Conservation (phyloP, 352 stramenopile species). For the Phytophthora macrochlamydospora region DNA sequence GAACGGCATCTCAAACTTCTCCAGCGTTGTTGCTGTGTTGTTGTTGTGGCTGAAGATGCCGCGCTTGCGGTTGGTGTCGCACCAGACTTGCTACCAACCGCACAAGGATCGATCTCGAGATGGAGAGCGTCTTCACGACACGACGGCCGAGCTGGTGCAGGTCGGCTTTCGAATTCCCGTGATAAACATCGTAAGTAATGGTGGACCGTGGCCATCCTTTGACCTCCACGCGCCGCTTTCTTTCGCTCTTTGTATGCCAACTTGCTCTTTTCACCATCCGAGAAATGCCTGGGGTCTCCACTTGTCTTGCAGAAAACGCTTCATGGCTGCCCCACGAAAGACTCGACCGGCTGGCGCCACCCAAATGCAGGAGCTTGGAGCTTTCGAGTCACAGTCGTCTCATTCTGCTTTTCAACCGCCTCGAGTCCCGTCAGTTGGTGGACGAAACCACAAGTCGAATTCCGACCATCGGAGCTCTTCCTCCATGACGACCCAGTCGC, state of each 20-base stretch:
- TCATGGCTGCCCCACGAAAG: not conserved
- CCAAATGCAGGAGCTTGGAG: not conserved
- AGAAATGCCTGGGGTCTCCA: not conserved
- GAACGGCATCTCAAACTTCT: not conserved
- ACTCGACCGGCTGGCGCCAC: slow-evolving; percentile 1
- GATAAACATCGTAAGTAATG: not conserved
- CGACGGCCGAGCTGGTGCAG: not conserved
- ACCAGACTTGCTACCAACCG: not conserved
- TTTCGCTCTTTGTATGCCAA: not conserved
- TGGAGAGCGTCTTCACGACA: not conserved
- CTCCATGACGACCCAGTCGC: slow-evolving; percentile 17
- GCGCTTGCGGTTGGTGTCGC: not conserved
- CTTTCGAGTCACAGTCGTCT: not conserved
- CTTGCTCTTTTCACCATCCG: not conserved
- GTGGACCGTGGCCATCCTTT: not conserved
- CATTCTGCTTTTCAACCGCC: not conserved
- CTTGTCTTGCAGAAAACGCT: not conserved
- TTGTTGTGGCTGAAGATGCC: not conserved
- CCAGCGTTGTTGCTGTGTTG: too few species aligned
- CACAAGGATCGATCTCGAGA: not conserved
- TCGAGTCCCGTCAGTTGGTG: not conserved
- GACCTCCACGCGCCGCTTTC: not conserved
- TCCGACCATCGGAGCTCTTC: not conserved
- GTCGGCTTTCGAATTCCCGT: not conserved
- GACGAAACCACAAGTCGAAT: too few species aligned